Evolutionary conservation across 192 early-diverging fungal species (phyloP), one percentile per base, ranked within the genome.

Genomic region (Coemansia sp.): DNA sequence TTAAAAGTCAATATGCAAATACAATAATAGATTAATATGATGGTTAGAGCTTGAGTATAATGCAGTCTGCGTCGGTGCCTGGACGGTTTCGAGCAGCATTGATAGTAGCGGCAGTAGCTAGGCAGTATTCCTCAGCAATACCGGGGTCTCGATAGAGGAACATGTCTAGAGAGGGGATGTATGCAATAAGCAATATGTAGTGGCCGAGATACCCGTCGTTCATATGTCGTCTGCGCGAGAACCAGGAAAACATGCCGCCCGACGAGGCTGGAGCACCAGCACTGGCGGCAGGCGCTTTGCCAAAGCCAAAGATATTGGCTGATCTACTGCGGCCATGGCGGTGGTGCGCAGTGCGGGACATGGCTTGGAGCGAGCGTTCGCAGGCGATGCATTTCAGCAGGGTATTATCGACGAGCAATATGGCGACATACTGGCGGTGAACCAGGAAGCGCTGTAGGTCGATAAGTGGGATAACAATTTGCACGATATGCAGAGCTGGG

Each of bases 81-180:
- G 71, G 69, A 7, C 90, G 73, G 45, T 77, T 75, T 50, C 89
- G 84, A 3, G 95, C 93, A 11, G 63, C 61, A 18, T 96, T 88
- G 26, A 96, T 70, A 20, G 73, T 83, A 6, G 69, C 62, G 6
- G 88, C 88, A 2, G 85, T 67, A 9, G 94, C 84, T 18, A 84
- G 76, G 68, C 95, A 96, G 58, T 92, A 73, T 46, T 89, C 85
- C 37, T 89, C 87, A 0, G 73, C 71, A 8, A 88, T 84, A 10
- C 89, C 92, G 7, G 95, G 95, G 65, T 96, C 93, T 58, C 95
- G 87, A 63, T 93, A 93, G 18, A 91, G 82, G 67, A 96, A 93
- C 67, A 85, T 59, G 77, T 96, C 93, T 26, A 83, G 82, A 21
- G 85, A 84, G 1, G 89, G 87, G 43, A 94, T 91, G 64, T 94